Conservation (phyloP, 2,329 filamentous ascomycete genomes). For the Aspergillus fructus region DNA sequence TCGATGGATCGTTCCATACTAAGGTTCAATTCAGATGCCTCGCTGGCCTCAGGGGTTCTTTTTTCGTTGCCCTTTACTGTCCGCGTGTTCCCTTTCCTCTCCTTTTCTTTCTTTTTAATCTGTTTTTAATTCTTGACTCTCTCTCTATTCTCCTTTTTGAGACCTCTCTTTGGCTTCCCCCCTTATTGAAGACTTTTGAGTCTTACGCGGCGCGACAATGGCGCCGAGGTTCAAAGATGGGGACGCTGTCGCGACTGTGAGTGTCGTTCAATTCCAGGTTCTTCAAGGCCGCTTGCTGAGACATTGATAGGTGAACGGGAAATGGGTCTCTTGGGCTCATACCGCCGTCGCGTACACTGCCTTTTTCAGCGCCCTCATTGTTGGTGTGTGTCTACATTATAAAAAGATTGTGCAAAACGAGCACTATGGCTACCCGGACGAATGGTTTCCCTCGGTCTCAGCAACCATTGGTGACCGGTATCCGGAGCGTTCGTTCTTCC, state of each 20-base stretch:
- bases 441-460: constrained; percentile 96
- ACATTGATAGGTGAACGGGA: constrained; percentile 66
- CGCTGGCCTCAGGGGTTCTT: constrained; percentile 29
- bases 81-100: constrained; percentile 16
- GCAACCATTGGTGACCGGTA: constrained; percentile 97
- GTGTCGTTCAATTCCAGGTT: constrained; percentile 24
- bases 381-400: constrained; percentile 82
- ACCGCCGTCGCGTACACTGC: constrained; percentile 78
- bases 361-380: constrained; percentile 80
- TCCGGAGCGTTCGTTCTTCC: constrained; percentile 93
- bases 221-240: constrained; percentile 62
- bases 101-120: constrained; percentile 27
- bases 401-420: constrained; percentile 98
- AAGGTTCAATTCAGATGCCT: constrained; percentile 20
- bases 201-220: constrained; percentile 46
- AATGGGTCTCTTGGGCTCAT: constrained; percentile 88
- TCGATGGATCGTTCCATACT: constrained; percentile 3
- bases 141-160: constrained; percentile 22
- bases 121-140: constrained; percentile 22
- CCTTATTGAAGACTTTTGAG: constrained; percentile 12
- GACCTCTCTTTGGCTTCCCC: constrained; percentile 17
- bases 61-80: constrained; percentile 18
- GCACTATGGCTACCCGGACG: constrained; percentile 87
- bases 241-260: constrained; percentile 61
- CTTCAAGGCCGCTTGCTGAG: constrained; percentile 22